Evolutionary conservation across 2,329 filamentous ascomycete genomes (phyloP), one percentile per base, ranked within the genome.

Genomic region (Paracoccidioides lutzii): DNA sequence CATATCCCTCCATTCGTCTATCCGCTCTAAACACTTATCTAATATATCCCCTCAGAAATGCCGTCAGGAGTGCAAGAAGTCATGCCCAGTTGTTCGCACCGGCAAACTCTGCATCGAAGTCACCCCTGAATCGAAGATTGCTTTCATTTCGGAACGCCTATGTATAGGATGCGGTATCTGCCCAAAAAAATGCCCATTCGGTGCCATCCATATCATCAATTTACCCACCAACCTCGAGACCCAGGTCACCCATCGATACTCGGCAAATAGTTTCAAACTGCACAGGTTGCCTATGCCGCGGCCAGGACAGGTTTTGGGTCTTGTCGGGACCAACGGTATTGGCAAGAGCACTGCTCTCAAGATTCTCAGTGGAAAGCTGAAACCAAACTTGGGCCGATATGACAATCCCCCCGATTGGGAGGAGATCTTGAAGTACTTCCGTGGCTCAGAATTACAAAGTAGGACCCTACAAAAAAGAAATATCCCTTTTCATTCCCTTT

Each of bases 161-260:
- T 96, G 91, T 72, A 96, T 97, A 67, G 93, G 93, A 74, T 98
- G 94, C 70, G 94, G 93, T 84, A 98, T 98, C 77, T 98, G 94
- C 74, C 90, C 91, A 46, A 98, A 98, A 79, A 97, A 97, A 75
- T 98, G 93, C 73, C 93, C 93, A 14, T 98, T 98, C 75, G 87
- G 90, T 69, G 93, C 93, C 62, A 98, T 98, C 76, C 94, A 91
- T 73, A 98, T 98, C 74, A 98, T 98, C 89, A 98, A 98, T 78
- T 78, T 98, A 79, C 93, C 94, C 65, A 98, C 93, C 72, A 98
- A 98, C 76, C 86, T 98, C 73, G 93, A 98, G 75, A 94, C 87
- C 63, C 88, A 97, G 73, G 90, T 98, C 68, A 97, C 93, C 64
- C 94, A 98, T 74, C 87, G 93, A 70, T 98, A 98, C 79, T 95